Evolutionary conservation across 2,329 filamentous ascomycete species (phyloP).

Genomic region (Penicillium hesseltinei): DNA sequence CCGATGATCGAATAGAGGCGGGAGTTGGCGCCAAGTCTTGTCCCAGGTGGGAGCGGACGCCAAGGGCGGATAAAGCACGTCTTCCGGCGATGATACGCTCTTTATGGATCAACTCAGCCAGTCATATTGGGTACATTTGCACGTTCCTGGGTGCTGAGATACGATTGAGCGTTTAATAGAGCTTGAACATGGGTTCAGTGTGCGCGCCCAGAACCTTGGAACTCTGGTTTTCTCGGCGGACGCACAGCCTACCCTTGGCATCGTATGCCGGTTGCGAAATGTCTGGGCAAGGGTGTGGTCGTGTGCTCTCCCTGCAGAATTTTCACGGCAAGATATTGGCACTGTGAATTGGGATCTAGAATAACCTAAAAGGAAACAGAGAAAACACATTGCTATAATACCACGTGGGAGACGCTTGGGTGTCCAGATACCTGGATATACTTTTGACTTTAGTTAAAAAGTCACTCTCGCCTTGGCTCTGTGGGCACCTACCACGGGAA

Average conservation of each 20-base stretch:
- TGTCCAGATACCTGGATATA: constrained; percentile 7
- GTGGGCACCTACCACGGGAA: background rate
- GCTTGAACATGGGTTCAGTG: background rate
- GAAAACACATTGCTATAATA: background rate
- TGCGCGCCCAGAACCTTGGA: constrained; percentile 8
- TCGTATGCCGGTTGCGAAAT: background rate
- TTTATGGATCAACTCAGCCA: background rate
- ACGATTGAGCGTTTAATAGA: constrained; percentile 7
- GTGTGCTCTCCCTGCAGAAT: background rate
- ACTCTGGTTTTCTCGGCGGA: constrained; percentile 4
- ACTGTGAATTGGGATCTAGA: constrained; percentile 23
- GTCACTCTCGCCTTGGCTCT: background rate
- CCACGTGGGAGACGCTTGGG: background rate
- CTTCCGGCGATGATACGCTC: background rate
- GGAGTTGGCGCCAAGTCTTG: constrained; percentile 5
- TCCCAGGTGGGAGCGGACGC: constrained; percentile 1
- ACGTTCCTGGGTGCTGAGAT: constrained; percentile 3
- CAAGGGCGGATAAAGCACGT: constrained; percentile 11
- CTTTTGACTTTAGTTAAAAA: constrained; percentile 3
- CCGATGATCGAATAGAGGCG: background rate
- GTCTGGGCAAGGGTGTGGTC: background rate
- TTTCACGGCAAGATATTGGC: background rate
- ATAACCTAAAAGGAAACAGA: constrained; percentile 7
- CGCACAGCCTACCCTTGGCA: constrained; percentile 9
- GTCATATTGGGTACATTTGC: background rate